phyloP scores from a whole-genome alignment of 2,329 filamentous ascomycete species.

The Blumeria graminis region DNA sequence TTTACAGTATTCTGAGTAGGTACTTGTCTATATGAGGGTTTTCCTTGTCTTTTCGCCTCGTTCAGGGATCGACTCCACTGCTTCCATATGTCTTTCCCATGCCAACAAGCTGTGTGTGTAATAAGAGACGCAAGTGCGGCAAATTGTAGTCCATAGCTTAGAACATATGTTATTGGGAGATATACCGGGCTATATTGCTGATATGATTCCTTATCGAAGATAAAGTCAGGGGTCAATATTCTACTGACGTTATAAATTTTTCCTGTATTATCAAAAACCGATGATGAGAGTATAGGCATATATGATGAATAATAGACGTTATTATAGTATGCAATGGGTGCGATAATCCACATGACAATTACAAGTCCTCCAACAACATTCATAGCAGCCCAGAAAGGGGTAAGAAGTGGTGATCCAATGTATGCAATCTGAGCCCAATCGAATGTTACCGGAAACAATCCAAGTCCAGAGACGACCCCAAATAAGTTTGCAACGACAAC shows the following conservation, averaged over 20 bases:
- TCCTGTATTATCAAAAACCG: constrained; percentile 69
- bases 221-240: constrained; percentile 52
- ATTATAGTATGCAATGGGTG: constrained; percentile 57
- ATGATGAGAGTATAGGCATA: constrained; percentile 64
- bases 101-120: constrained; percentile 65
- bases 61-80: constrained; percentile 48
- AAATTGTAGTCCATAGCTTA: constrained; percentile 72
- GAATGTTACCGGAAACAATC: constrained; percentile 66
- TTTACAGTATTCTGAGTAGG: constrained; percentile 1
- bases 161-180: constrained; percentile 63
- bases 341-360: constrained; percentile 64
- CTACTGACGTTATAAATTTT: constrained; percentile 58
- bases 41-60: constrained; percentile 30
- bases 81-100: constrained; percentile 57
- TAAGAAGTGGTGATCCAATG: constrained; percentile 63
- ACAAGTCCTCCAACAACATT: constrained; percentile 64
- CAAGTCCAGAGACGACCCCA: constrained; percentile 62
- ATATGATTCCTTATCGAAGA: constrained; percentile 58
- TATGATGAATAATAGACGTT: constrained; percentile 64
- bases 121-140: constrained; percentile 57
- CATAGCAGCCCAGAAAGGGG: constrained; percentile 68
- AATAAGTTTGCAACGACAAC: constrained; percentile 75
- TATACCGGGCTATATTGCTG: constrained; percentile 64
- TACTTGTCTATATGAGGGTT: constrained; percentile 29
- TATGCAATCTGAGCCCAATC: constrained; percentile 76